Percentiles rank a stretch among this genome's conserved stretches.
Conservation (phyloP, 345 rosid genomes). For the Salix caprea region DNA sequence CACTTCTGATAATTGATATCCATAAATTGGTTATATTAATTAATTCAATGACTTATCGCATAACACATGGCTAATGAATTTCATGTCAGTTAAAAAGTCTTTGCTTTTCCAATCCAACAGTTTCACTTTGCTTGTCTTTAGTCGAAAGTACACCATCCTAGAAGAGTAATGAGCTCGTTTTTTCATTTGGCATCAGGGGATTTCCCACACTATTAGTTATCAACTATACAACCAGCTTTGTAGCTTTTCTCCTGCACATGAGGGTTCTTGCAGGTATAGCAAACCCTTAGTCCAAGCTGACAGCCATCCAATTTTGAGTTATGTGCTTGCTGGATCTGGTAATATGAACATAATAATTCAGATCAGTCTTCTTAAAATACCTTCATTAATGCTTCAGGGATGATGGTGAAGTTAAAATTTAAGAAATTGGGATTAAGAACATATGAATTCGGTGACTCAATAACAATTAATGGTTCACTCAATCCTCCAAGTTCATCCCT, state of each 20-base stretch:
- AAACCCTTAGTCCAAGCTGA: constrained; percentile 5
- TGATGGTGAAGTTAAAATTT: not conserved
- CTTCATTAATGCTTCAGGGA: not conserved
- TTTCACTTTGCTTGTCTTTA: not conserved
- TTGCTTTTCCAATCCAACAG: not conserved
- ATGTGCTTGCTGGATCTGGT: constrained; percentile 5
- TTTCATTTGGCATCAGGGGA: not conserved
- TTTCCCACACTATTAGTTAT: not conserved
- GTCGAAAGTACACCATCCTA: not conserved
- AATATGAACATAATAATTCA: not conserved
- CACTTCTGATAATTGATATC: not conserved
- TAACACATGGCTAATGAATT: not conserved
- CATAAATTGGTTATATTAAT: too few relatives aligned
- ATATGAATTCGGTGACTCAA: not conserved
- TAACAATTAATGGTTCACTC: not conserved
- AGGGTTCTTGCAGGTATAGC: not conserved
- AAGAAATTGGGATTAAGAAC: not conserved
- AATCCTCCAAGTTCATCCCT: too few relatives aligned
- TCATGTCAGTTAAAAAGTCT: not conserved
- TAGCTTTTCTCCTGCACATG: not conserved
- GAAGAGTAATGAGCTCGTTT: not conserved
- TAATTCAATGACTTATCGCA: not conserved
- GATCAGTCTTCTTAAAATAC: not conserved
- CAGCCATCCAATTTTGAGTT: not conserved
- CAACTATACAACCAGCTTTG: not conserved